Conservation (phyloP, 208 protist genomes). For the Angomonas deanei region DNA sequence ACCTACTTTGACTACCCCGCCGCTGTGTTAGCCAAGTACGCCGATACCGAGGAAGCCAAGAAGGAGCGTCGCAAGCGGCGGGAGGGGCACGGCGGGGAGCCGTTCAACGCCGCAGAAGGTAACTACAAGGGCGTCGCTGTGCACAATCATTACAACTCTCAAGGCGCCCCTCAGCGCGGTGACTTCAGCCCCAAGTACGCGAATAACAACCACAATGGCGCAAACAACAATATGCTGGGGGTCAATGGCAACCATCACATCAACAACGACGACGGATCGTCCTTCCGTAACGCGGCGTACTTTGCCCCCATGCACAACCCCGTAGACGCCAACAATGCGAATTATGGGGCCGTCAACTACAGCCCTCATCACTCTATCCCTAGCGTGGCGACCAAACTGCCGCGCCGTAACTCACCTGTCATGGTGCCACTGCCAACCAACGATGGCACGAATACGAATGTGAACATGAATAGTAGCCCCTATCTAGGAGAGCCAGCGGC, state of each 20-base stretch:
- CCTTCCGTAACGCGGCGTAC: neutral
- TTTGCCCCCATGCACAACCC: constrained; percentile 2
- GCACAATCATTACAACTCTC: too few relatives aligned
- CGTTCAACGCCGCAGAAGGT: neutral
- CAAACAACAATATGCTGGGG: neutral
- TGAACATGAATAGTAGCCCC: neutral
- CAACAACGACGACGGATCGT: neutral
- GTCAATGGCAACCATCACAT: neutral
- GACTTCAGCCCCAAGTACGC: too few relatives aligned
- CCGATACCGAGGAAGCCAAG: constrained; percentile 76
- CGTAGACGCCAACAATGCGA: neutral
- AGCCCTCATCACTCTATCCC: neutral
- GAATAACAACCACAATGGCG: neutral
- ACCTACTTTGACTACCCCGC: constrained; percentile 55
- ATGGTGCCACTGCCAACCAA: too few relatives aligned
- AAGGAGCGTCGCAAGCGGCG: constrained; percentile 65
- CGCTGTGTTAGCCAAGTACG: constrained; percentile 78
- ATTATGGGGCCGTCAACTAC: constrained; percentile 5
- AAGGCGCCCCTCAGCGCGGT: too few relatives aligned
- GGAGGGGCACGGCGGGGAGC: constrained; percentile 15
- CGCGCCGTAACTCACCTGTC: too few relatives aligned
- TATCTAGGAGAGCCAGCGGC: neutral
- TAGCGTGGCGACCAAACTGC: neutral
- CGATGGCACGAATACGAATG: too few relatives aligned
- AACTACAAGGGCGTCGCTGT: neutral